Conservation (phyloP, 345 rosid genomes). For the Aegle marmelos region DNA sequence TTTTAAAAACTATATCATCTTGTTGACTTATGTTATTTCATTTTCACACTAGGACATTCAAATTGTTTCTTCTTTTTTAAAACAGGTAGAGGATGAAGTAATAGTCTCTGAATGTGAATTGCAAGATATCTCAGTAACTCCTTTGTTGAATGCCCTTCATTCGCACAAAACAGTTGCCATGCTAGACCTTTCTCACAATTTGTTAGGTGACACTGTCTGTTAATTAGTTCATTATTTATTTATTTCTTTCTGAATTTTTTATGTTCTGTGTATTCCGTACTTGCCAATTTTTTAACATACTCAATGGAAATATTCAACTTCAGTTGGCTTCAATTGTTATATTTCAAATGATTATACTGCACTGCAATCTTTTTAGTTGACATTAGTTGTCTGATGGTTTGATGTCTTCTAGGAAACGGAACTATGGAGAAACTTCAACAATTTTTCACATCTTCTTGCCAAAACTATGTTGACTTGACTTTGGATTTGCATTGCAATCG, state of each 20-base stretch:
- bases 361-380: neutral
- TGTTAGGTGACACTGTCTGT: slow-evolving; percentile 55
- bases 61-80: slow-evolving; percentile 13
- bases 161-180: slow-evolving; percentile 61
- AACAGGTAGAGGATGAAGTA: slow-evolving; percentile 91
- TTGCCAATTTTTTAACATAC: neutral
- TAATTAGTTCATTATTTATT: slow-evolving; percentile 3
- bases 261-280: neutral
- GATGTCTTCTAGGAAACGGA: slow-evolving; percentile 70
- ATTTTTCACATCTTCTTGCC: slow-evolving; percentile 61
- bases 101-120: slow-evolving; percentile 73
- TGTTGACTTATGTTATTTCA: slow-evolving; percentile 2
- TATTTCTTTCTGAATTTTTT: neutral
- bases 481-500: slow-evolving; percentile 96
- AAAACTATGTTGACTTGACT: slow-evolving; percentile 73
- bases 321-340: neutral
- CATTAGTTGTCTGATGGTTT: slow-evolving; percentile 23
- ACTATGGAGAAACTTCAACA: slow-evolving; percentile 89
- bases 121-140: slow-evolving; percentile 87
- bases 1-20: slow-evolving; percentile 1
- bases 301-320: neutral
- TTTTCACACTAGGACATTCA: slow-evolving; percentile 1
- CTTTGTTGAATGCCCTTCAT: slow-evolving; percentile 71
- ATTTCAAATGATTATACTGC: neutral
- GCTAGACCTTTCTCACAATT: slow-evolving; percentile 87